phyloP scores from a whole-genome alignment of 2,329 filamentous ascomycete genomes.

The Neurospora crassa region DNA sequence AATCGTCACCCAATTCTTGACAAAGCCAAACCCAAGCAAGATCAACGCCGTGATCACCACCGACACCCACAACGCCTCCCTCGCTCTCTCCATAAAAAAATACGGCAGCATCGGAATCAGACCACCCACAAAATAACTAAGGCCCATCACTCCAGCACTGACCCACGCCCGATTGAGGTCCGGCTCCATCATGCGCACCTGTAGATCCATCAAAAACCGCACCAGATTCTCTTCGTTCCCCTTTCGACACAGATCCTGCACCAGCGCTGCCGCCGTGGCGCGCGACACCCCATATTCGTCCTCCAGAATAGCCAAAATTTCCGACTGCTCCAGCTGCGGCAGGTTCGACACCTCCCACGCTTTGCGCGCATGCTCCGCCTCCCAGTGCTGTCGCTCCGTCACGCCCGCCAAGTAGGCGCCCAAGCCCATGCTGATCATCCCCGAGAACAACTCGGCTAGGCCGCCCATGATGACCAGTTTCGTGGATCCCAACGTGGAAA shows the following conservation, averaged over 20 bases:
- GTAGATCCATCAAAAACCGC: slow-evolving; percentile 51
- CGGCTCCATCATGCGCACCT: slow-evolving; percentile 37
- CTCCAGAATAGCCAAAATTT: slow-evolving; percentile 37
- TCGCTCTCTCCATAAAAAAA: slow-evolving; percentile 42
- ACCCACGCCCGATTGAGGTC: slow-evolving; percentile 36
- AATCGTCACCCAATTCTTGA: slow-evolving; percentile 46
- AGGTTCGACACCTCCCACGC: slow-evolving; percentile 31
- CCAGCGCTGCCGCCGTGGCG: slow-evolving; percentile 32
- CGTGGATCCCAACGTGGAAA: slow-evolving; percentile 56
- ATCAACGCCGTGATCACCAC: slow-evolving; percentile 51
- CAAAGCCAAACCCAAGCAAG: slow-evolving; percentile 55
- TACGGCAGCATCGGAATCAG: slow-evolving; percentile 64
- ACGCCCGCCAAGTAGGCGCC: slow-evolving; percentile 62
- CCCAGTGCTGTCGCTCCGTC: slow-evolving; percentile 43
- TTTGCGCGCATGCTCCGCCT: slow-evolving; percentile 38
- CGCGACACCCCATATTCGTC: slow-evolving; percentile 33
- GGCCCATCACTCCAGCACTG: slow-evolving; percentile 55
- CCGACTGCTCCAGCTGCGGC: slow-evolving; percentile 35
- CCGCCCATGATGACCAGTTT: slow-evolving; percentile 62
- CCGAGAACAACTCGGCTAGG: slow-evolving; percentile 64
- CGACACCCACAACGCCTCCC: slow-evolving; percentile 46
- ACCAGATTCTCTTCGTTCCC: slow-evolving; percentile 38
- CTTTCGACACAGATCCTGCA: slow-evolving; percentile 35
- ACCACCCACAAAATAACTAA: slow-evolving; percentile 62
- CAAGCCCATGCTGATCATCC: slow-evolving; percentile 69